phyloP scores from a whole-genome alignment of 2,329 filamentous ascomycete genomes.

The Nannizzia gypsea region DNA sequence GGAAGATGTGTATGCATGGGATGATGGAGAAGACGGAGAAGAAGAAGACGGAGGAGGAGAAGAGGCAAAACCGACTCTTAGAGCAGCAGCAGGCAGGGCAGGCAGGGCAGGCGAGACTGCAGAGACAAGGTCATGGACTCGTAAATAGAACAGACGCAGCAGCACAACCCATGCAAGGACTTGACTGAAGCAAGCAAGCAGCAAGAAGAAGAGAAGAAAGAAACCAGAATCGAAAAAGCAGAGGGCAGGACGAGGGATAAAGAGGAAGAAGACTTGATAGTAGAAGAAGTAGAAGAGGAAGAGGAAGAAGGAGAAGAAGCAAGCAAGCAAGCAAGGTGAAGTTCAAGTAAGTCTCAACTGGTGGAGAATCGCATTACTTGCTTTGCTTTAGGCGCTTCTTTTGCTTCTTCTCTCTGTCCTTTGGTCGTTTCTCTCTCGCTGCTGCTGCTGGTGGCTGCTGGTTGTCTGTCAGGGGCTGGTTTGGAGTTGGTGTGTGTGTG shows the following conservation, averaged over 20 bases:
- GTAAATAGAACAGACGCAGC: slow-evolving; percentile 16
- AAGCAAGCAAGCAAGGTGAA: no score
- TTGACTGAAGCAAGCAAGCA: slow-evolving; percentile 4
- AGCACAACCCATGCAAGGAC: not conserved
- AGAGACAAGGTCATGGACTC: slow-evolving; percentile 22
- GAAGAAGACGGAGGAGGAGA: not conserved
- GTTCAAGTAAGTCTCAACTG: not conserved
- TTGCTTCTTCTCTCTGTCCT: not conserved
- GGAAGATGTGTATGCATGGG: not conserved
- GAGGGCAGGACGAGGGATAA: not conserved
- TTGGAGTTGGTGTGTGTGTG: no score
- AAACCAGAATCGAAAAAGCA: not conserved
- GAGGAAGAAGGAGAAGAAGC: not conserved
- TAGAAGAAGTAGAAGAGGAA: not conserved
- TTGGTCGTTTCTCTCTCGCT: no score
- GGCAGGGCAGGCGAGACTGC: slow-evolving; percentile 17
- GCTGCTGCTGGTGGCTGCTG: no score
- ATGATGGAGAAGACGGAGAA: not conserved
- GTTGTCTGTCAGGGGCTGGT: no score
- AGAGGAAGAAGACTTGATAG: not conserved
- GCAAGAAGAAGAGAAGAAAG: slow-evolving; percentile 10
- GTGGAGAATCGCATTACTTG: slow-evolving; percentile 3
- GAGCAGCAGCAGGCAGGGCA: slow-evolving; percentile 24
- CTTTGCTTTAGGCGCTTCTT: not conserved
- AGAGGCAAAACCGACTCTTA: slow-evolving; percentile 22